phyloP scores from a whole-genome alignment of 2,329 filamentous ascomycete genomes.

The Colletotrichum filicis region DNA sequence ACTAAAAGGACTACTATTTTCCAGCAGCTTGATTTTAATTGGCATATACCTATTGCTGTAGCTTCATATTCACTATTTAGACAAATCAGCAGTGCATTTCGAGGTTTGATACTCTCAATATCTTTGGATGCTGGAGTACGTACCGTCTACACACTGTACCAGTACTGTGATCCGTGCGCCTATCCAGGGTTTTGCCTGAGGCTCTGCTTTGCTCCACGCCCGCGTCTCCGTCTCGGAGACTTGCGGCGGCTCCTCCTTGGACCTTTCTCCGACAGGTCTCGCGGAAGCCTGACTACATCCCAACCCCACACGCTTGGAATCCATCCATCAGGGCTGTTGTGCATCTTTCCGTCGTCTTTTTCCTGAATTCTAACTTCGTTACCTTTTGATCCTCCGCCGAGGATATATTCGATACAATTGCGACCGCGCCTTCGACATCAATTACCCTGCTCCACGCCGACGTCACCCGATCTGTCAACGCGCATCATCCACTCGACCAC shows the following conservation, averaged over 20 bases:
- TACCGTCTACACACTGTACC: background rate
- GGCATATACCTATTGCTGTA: too few relatives aligned
- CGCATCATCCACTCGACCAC: conserved; percentile 18
- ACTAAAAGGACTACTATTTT: too few relatives aligned
- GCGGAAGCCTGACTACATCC: conserved; percentile 34
- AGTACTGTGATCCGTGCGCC: background rate
- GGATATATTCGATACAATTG: background rate
- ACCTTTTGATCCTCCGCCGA: background rate
- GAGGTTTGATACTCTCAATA: background rate
- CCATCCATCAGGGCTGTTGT: conserved; percentile 26
- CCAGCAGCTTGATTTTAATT: too few relatives aligned
- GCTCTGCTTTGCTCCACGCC: conserved; percentile 26
- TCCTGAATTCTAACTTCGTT: background rate
- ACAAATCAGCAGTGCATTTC: too few relatives aligned
- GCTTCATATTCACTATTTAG: too few relatives aligned
- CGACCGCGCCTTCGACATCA: background rate
- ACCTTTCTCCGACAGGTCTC: conserved; percentile 15
- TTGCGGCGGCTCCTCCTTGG: conserved; percentile 31
- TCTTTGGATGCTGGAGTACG: background rate
- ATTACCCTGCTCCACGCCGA: conserved; percentile 24
- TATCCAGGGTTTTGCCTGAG: conserved; percentile 34
- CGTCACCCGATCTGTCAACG: conserved; percentile 32
- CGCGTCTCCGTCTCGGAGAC: conserved; percentile 27
- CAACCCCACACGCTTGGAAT: conserved; percentile 33
- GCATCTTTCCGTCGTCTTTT: conserved; percentile 8